Conservation (phyloP, 2,329 filamentous ascomycete species). For the Penicillium expansum region DNA sequence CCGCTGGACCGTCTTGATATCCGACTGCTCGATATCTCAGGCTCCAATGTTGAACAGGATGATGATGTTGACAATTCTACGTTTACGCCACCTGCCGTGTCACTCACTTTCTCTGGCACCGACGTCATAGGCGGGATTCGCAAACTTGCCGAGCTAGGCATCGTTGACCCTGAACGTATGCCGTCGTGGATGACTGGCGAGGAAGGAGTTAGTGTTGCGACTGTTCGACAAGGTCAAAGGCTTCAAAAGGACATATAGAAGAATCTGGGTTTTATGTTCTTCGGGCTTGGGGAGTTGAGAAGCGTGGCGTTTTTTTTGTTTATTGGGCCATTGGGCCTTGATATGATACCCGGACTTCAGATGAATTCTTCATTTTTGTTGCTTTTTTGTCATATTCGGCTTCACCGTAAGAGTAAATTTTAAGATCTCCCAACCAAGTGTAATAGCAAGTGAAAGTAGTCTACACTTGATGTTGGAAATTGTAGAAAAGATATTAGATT, state of each 20-base stretch:
- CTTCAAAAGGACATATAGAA: conserved; percentile 16
- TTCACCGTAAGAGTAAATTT: neutral
- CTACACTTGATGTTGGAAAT: neutral
- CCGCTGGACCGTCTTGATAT: conserved; percentile 50
- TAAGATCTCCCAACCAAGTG: neutral
- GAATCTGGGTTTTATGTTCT: neutral
- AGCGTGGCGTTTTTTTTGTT: conserved; percentile 2
- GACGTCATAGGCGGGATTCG: conserved; percentile 81
- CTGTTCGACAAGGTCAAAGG: conserved; percentile 60
- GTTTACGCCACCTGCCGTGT: conserved; percentile 27
- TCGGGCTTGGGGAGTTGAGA: conserved; percentile 4
- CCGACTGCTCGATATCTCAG: conserved; percentile 47
- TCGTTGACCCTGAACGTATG: conserved; percentile 72
- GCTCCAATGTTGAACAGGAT: conserved; percentile 9
- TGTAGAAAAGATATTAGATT: neutral
- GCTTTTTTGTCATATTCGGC: conserved; percentile 7
- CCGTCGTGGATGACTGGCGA: conserved; percentile 91
- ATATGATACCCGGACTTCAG: conserved; percentile 17
- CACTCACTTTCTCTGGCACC: conserved; percentile 67
- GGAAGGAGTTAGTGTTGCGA: conserved; percentile 71
- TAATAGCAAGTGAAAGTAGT: neutral
- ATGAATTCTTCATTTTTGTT: conserved; percentile 1
- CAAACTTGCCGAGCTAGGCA: conserved; percentile 70
- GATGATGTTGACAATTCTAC: conserved; percentile 6
- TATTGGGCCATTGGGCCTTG: conserved; percentile 1